Percentiles rank a stretch among this genome's conserved stretches.
phyloP scores from a whole-genome alignment of 2,329 filamentous ascomycete genomes.

The Sclerotinia minor region DNA sequence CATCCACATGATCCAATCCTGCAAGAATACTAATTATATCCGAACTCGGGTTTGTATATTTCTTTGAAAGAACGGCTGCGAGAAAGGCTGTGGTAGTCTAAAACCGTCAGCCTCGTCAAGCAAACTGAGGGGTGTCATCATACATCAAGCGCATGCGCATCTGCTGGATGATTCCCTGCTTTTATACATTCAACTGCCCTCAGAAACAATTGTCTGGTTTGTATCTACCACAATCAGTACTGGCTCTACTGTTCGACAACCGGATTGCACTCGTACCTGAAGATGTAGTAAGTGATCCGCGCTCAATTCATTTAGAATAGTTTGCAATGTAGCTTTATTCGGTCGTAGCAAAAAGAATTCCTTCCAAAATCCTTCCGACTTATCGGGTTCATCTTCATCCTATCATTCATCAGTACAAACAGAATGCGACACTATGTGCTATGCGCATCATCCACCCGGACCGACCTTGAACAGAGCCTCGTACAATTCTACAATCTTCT shows the following conservation, averaged over 20 bases:
- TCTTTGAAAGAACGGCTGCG: slow-evolving; percentile 77
- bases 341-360: slow-evolving; percentile 92
- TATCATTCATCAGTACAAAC: slow-evolving; percentile 42
- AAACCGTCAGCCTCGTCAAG: slow-evolving; percentile 46
- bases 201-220: slow-evolving; percentile 64
- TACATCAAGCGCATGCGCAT: slow-evolving; percentile 85
- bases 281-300: slow-evolving; percentile 74
- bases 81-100: slow-evolving; percentile 90
- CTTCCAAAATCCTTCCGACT: slow-evolving; percentile 88
- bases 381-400: slow-evolving; percentile 66
- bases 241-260: slow-evolving; percentile 10
- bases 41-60: slow-evolving; percentile 91
- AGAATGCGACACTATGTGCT: slow-evolving; percentile 5
- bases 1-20: slow-evolving; percentile 84
- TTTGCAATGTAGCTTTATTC: slow-evolving; percentile 67
- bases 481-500: slow-evolving; percentile 91
- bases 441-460: slow-evolving; percentile 21
- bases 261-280: slow-evolving; percentile 52
- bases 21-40: slow-evolving; percentile 90
- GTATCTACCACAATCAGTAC: slow-evolving; percentile 34
- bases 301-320: slow-evolving; percentile 67
- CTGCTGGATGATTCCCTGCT: slow-evolving; percentile 57
- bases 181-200: slow-evolving; percentile 71
- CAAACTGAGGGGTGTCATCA: slow-evolving; percentile 38
- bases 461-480: slow-evolving; percentile 74